Evolutionary conservation across 148 eudicot genomes (phyloP).

Genomic region (Vaccinium myrtillus): DNA sequence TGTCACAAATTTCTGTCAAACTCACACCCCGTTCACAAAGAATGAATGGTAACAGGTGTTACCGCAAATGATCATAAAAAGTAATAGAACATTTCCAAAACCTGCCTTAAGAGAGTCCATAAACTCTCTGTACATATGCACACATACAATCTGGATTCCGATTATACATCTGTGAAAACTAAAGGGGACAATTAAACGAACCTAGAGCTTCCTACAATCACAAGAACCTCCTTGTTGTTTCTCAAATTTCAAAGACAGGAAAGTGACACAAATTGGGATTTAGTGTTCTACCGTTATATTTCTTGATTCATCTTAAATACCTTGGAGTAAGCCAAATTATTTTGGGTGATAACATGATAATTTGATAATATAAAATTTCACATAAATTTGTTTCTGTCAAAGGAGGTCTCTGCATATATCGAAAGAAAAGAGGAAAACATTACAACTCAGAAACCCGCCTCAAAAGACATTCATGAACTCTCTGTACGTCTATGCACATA

Average conservation of each 20-base stretch:
- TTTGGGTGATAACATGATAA: neutral
- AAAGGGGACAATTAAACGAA: neutral
- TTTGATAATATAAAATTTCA: neutral
- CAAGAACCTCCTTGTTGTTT: slow-evolving; percentile 1
- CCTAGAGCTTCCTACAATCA: neutral
- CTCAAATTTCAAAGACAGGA: neutral
- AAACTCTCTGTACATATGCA: neutral
- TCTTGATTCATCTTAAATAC: neutral
- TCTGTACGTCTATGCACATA: neutral
- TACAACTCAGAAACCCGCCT: neutral
- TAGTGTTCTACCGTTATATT: neutral
- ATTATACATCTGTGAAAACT: neutral
- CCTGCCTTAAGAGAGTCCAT: neutral
- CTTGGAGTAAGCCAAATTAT: neutral
- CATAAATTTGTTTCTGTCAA: neutral
- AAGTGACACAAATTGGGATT: neutral
- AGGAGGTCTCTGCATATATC: too few species aligned
- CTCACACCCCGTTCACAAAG: neutral
- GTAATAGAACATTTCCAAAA: neutral
- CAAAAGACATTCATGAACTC: neutral
- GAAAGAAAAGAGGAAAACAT: too few species aligned
- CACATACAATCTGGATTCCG: neutral
- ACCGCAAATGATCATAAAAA: neutral
- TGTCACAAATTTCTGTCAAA: neutral
- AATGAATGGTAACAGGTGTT: neutral